Conservation (phyloP, 2,329 filamentous ascomycete species). For the Pyrenophora teres region DNA sequence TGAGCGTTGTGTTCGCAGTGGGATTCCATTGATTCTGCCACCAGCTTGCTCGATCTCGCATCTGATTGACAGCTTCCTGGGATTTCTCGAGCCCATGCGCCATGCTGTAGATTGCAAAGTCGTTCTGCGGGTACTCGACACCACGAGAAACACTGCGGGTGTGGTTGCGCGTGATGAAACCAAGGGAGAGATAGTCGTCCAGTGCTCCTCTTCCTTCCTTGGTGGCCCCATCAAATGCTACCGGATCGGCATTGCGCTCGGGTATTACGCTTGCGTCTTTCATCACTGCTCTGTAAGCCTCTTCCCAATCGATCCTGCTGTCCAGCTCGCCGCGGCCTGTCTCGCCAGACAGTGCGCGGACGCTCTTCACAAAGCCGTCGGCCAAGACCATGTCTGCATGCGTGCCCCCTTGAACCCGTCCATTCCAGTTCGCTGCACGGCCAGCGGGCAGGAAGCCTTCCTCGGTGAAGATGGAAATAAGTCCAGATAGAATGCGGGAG, state of each 20-base stretch:
- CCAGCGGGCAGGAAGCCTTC: slow-evolving; percentile 46
- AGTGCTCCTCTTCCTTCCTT: slow-evolving; percentile 30
- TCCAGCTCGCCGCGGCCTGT: slow-evolving; percentile 7
- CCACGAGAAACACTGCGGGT: slow-evolving; percentile 41
- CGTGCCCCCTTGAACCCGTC: slow-evolving; percentile 40
- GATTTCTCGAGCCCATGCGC: slow-evolving; percentile 59
- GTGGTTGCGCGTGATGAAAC: slow-evolving; percentile 43
- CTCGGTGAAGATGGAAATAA: slow-evolving; percentile 25
- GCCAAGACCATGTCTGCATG: slow-evolving; percentile 41
- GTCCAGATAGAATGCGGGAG: slow-evolving; percentile 6
- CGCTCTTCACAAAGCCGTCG: slow-evolving; percentile 43
- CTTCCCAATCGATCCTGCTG: slow-evolving; percentile 38
- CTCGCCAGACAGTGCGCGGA: slow-evolving; percentile 15
- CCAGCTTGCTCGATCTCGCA: slow-evolving; percentile 58
- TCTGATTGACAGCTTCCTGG: slow-evolving; percentile 59
- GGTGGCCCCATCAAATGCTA: slow-evolving; percentile 30
- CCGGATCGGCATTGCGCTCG: slow-evolving; percentile 32
- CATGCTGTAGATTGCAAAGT: slow-evolving; percentile 63
- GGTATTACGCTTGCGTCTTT: slow-evolving; percentile 43
- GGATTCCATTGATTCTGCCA: slow-evolving; percentile 68
- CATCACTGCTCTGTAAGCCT: slow-evolving; percentile 40
- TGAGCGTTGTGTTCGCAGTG: slow-evolving; percentile 31
- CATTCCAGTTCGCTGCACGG: slow-evolving; percentile 42
- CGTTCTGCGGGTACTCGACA: slow-evolving; percentile 44
- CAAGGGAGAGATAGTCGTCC: slow-evolving; percentile 38